These are phyloP conservation scores for Phaffia australis DNA, from an alignment of 768 basidiomycete genomes.

Conservation along the genomic window DNA sequence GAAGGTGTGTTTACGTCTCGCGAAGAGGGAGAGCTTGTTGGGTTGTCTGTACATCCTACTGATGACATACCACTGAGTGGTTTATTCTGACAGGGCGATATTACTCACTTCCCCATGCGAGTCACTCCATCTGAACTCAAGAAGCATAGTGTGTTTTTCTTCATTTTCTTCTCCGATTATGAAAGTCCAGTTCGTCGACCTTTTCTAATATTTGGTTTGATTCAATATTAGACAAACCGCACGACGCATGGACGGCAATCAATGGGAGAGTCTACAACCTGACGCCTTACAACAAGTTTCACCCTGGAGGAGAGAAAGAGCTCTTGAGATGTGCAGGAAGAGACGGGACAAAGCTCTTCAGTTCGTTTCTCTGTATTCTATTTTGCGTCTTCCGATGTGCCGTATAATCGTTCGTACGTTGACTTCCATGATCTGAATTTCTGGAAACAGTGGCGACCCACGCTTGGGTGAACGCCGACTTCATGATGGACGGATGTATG, in stretches of 20 bases:
- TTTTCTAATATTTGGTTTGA: too few relatives aligned
- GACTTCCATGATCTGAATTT: neutral
- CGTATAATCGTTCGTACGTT: neutral
- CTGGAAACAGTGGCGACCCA: conserved; percentile 62
- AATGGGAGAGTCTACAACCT: conserved; percentile 95
- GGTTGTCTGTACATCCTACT: neutral
- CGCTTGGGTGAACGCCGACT: conserved; percentile 93
- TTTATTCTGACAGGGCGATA: conserved; percentile 47
- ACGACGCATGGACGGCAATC: conserved; percentile 88
- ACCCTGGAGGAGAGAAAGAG: conserved; percentile 89
- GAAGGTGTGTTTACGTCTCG: conserved; percentile 44
- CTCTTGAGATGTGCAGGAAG: conserved; percentile 89
- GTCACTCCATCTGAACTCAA: conserved; percentile 69
- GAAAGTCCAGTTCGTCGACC: too few relatives aligned
- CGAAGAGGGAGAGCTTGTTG: conserved; percentile 34
- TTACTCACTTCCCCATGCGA: conserved; percentile 48
- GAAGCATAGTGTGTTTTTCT: conserved; percentile 49
- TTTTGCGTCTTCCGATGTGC: neutral
- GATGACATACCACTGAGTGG: conserved; percentile 24
- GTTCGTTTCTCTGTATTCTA: conserved; percentile 45
- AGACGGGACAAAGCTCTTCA: conserved; percentile 88
- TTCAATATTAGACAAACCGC: conserved; percentile 41
- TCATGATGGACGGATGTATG: conserved; percentile 85
- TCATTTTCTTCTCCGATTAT: too few relatives aligned
- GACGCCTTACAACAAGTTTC: conserved; percentile 77